Percentiles rank a stretch among this genome's conserved stretches.
Conservation (phyloP, 2,329 filamentous ascomycete genomes). For the Cladophialophora yegresii region DNA sequence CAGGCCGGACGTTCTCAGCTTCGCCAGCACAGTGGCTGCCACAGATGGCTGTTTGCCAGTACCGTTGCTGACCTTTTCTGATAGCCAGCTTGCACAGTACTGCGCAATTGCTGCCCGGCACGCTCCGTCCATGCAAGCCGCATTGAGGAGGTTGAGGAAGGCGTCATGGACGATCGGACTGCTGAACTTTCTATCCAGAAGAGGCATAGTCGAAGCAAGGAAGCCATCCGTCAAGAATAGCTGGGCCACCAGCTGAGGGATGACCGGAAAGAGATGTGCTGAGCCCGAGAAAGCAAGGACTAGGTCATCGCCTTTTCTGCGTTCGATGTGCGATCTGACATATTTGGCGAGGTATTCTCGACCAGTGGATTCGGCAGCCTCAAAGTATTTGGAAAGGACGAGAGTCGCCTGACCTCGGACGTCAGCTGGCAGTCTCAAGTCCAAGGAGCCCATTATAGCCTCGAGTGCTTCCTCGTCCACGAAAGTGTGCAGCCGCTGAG, state of each 20-base stretch:
- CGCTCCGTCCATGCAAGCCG: slow-evolving; percentile 79
- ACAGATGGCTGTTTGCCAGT: slow-evolving; percentile 55
- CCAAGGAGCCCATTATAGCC: slow-evolving; percentile 81
- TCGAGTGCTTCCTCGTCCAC: slow-evolving; percentile 74
- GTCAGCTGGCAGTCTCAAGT: slow-evolving; percentile 73
- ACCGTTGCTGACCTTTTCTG: slow-evolving; percentile 75
- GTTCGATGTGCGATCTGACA: slow-evolving; percentile 69
- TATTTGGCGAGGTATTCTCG: slow-evolving; percentile 70
- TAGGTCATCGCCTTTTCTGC: slow-evolving; percentile 81
- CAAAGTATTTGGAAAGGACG: slow-evolving; percentile 79
- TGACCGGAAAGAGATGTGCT: slow-evolving; percentile 81
- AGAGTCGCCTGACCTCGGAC: slow-evolving; percentile 81
- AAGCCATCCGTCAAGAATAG: slow-evolving; percentile 91
- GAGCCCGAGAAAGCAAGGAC: slow-evolving; percentile 94
- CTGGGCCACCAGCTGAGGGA: slow-evolving; percentile 70
- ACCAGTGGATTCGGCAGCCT: slow-evolving; percentile 71
- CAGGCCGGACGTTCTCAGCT: slow-evolving; percentile 49
- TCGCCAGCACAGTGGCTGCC: slow-evolving; percentile 75
- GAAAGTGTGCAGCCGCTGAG: slow-evolving; percentile 50
- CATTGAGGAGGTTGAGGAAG: slow-evolving; percentile 84
- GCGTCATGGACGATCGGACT: slow-evolving; percentile 83
- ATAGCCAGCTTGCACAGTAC: slow-evolving; percentile 83
- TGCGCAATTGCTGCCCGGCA: slow-evolving; percentile 83
- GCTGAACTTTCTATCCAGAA: slow-evolving; percentile 79
- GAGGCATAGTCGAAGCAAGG: slow-evolving; percentile 70